These are phyloP conservation scores for Exophiala oligosperma DNA, from an alignment of 2,329 filamentous ascomycete genomes.

Conservation along the genomic window DNA sequence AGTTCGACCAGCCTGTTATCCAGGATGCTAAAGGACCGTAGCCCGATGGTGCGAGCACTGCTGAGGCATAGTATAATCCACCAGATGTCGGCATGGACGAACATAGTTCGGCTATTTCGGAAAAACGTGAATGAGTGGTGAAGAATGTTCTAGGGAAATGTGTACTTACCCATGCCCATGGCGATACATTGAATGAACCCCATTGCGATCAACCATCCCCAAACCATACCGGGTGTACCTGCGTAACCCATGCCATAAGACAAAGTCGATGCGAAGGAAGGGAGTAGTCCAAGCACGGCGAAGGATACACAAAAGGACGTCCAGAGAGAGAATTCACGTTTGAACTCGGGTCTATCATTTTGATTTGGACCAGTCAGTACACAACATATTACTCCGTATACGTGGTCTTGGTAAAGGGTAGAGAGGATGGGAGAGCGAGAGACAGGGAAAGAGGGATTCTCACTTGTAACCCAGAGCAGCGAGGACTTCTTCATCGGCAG, in stretches of 20 bases:
- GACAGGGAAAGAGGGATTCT: conserved; percentile 16
- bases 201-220: conserved; percentile 75
- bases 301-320: conserved; percentile 75
- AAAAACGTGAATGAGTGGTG: conserved; percentile 34
- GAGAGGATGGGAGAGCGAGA: too few species aligned
- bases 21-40: conserved; percentile 68
- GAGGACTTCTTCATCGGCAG: conserved; percentile 60
- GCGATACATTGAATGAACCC: conserved; percentile 71
- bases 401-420: too few species aligned
- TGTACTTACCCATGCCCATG: conserved; percentile 52
- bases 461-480: conserved; percentile 61
- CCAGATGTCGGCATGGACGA: conserved; percentile 71
- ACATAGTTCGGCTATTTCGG: conserved; percentile 62
- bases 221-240: conserved; percentile 64
- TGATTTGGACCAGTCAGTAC: too few species aligned
- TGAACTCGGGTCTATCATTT: conserved; percentile 59
- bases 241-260: conserved; percentile 67
- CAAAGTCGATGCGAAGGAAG: conserved; percentile 70
- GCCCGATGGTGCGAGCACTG: conserved; percentile 66
- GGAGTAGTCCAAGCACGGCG: conserved; percentile 69
- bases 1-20: conserved; percentile 71
- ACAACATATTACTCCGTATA: too few species aligned
- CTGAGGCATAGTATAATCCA: conserved; percentile 72
- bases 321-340: conserved; percentile 71
- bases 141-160: not conserved